These are phyloP conservation scores for Eremomyces bilateralis DNA, from an alignment of 495 filamentous ascomycete genomes.

Conservation along the genomic window DNA sequence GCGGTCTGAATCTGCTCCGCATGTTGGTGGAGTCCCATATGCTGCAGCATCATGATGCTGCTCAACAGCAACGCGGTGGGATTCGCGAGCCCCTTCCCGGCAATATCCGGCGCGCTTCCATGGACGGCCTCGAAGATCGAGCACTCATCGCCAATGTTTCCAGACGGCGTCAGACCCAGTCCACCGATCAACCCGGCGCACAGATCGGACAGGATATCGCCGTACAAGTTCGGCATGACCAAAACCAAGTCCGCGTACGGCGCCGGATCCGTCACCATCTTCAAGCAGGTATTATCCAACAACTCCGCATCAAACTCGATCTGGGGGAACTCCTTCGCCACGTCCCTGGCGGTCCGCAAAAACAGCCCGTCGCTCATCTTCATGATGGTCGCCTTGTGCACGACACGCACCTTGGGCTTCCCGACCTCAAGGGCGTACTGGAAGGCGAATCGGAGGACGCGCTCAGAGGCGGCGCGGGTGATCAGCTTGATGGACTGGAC, in stretches of 20 bases:
- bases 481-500: constrained; percentile 99
- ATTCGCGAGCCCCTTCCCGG: constrained; percentile 86
- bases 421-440: constrained; percentile 84
- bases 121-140: constrained; percentile 99
- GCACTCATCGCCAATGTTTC: constrained; percentile 97
- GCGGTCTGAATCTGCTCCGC: constrained; percentile 80
- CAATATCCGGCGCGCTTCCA: constrained; percentile 93
- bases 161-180: constrained; percentile 87
- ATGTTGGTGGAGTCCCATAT: constrained; percentile 78
- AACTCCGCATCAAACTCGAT: constrained; percentile 93
- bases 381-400: constrained; percentile 99
- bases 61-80: constrained; percentile 79
- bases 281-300: constrained; percentile 95
- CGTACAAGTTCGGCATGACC: constrained; percentile 98
- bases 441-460: constrained; percentile 90
- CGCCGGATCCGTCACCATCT: constrained; percentile 82
- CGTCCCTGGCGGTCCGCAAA: constrained; percentile 57
- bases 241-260: constrained; percentile 98
- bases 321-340: constrained; percentile 83
- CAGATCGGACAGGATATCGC: constrained; percentile 98
- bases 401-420: constrained; percentile 84
- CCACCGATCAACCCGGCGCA: constrained; percentile 96
- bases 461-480: constrained; percentile 77
- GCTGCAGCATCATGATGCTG: constrained; percentile 97
- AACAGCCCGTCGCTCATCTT: constrained; percentile 99